Conservation (phyloP, 202 grass and related monocot genomes). For the Carex sylvatica region DNA sequence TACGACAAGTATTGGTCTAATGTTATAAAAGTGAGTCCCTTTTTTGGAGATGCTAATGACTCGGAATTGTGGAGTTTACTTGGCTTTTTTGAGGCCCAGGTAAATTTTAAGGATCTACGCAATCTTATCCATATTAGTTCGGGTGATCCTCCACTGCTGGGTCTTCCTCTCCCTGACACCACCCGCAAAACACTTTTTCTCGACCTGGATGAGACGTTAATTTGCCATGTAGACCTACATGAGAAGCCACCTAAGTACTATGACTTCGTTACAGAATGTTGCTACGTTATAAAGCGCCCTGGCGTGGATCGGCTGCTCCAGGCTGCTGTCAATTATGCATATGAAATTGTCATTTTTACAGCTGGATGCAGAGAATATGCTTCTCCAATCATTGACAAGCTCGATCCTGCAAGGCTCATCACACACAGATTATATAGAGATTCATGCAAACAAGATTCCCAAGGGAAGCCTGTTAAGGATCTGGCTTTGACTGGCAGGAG, state of each 20-base stretch:
- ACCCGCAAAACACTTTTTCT: constrained; percentile 14
- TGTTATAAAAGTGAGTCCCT: constrained; percentile 43
- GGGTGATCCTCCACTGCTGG: neutral
- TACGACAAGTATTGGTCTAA: constrained; percentile 60
- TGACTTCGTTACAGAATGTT: neutral
- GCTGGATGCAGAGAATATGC: neutral
- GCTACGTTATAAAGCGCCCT: neutral
- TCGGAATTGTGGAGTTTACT: constrained; percentile 51
- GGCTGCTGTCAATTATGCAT: neutral
- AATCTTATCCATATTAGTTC: neutral
- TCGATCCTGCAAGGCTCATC: neutral
- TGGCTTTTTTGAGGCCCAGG: constrained; percentile 44
- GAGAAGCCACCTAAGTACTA: neutral
- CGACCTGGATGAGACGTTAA: neutral
- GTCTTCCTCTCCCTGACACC: neutral
- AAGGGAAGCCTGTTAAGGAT: neutral
- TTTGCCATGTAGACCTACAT: neutral
- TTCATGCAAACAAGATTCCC: neutral
- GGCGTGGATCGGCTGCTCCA: neutral
- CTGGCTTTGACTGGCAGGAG: neutral
- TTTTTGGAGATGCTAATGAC: constrained; percentile 42
- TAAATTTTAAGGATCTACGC: constrained; percentile 41
- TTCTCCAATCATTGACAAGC: neutral
- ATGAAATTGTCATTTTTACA: constrained; percentile 3
- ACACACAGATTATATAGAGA: neutral